Conservation (phyloP, 2,329 filamentous ascomycete genomes). For the Diaporthe sp. region DNA sequence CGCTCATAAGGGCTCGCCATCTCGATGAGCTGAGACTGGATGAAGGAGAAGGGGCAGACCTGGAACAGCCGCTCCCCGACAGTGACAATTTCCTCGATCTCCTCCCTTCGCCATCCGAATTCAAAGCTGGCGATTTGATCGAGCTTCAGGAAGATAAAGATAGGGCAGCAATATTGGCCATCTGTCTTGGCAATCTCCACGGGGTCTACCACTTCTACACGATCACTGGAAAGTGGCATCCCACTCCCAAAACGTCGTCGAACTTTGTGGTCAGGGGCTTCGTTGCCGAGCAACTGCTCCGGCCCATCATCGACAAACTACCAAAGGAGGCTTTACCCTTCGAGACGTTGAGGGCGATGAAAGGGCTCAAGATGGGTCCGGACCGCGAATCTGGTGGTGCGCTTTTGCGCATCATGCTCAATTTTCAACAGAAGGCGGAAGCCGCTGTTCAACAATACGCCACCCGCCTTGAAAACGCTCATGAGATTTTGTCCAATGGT, state of each 20-base stretch:
- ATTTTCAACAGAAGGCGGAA: conserved; percentile 59
- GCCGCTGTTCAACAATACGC: conserved; percentile 63
- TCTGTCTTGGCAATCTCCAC: conserved; percentile 67
- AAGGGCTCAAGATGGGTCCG: conserved; percentile 57
- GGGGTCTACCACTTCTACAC: conserved; percentile 68
- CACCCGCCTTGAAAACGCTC: conserved; percentile 61
- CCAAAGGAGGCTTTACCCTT: conserved; percentile 48
- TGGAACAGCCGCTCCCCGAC: conserved; percentile 50
- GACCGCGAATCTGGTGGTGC: conserved; percentile 57
- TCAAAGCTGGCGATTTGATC: conserved; percentile 63
- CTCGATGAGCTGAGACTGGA: conserved; percentile 47
- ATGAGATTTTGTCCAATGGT: conserved; percentile 55
- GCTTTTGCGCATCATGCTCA: conserved; percentile 62
- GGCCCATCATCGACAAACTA: conserved; percentile 55
- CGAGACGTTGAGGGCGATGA: conserved; percentile 53
- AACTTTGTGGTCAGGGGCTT: conserved; percentile 67
- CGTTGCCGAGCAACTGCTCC: conserved; percentile 56
- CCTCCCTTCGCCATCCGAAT: conserved; percentile 47
- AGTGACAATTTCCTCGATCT: conserved; percentile 54
- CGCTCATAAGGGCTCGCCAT: conserved; percentile 51
- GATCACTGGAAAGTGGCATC: conserved; percentile 64
- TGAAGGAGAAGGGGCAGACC: conserved; percentile 37
- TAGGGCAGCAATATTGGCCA: conserved; percentile 61
- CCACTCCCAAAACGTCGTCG: conserved; percentile 57
- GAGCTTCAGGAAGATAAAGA: conserved; percentile 54